phyloP scores from a whole-genome alignment of 2,329 filamentous ascomycete species.

The Purpureocillium takamizusanense region DNA sequence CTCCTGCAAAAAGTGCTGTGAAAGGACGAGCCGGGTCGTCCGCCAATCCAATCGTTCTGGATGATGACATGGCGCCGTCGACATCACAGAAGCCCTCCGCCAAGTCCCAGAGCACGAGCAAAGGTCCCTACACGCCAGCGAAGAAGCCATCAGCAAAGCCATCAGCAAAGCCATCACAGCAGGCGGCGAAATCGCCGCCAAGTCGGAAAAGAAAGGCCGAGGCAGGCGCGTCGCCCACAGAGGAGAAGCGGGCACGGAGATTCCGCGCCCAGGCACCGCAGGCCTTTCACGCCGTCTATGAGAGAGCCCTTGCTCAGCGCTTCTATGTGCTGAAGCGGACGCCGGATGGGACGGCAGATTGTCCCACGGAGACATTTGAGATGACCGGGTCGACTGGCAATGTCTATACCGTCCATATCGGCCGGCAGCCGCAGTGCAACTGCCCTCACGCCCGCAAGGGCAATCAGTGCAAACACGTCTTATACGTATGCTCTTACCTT shows the following conservation, averaged over 20 bases:
- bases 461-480: slow-evolving; percentile 56
- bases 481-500: slow-evolving; percentile 36
- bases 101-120: too few relatives aligned
- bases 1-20: too few relatives aligned
- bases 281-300: slow-evolving; percentile 25
- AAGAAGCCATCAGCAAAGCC: too few relatives aligned
- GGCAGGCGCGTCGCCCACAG: slow-evolving; percentile 1
- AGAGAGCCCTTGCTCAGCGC: slow-evolving; percentile 30
- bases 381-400: slow-evolving; percentile 58
- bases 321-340: slow-evolving; percentile 37
- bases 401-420: slow-evolving; percentile 50
- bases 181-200: not conserved
- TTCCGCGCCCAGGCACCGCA: slow-evolving; percentile 24
- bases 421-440: slow-evolving; percentile 40
- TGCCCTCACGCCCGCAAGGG: slow-evolving; percentile 46
- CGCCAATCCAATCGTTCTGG: slow-evolving; percentile 3
- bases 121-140: too few relatives aligned
- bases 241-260: slow-evolving; percentile 25
- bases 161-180: not conserved
- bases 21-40: slow-evolving; percentile 4
- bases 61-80: not conserved
- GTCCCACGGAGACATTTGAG: slow-evolving; percentile 43
- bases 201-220: slow-evolving; percentile 10
- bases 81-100: not conserved
- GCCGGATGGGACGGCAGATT: slow-evolving; percentile 22